These are phyloP conservation scores for Triticum aestivum DNA, from an alignment of 176 grass and related monocot genomes.

Conservation along the genomic window DNA sequence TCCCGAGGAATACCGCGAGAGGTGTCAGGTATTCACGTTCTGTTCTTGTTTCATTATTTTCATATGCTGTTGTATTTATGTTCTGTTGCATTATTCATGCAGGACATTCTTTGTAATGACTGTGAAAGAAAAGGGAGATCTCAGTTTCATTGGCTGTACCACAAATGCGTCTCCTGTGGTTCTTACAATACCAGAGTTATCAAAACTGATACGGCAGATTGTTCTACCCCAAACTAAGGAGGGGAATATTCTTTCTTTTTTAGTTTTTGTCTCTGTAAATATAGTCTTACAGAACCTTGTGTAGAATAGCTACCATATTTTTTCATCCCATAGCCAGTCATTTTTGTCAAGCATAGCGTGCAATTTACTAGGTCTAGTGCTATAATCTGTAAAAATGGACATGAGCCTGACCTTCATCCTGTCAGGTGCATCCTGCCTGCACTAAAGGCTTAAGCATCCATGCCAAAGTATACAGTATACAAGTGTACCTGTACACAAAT, in stretches of 20 bases:
- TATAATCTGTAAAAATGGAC: constrained; percentile 18
- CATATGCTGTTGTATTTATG: neutral
- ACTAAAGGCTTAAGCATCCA: neutral
- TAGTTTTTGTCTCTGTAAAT: constrained; percentile 49
- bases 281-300: constrained; percentile 28
- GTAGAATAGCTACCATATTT: constrained; percentile 40
- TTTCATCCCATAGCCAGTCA: constrained; percentile 36
- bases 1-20: constrained; percentile 85
- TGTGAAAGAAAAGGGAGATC: constrained; percentile 79
- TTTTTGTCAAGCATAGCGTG: constrained; percentile 39
- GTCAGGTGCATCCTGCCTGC: neutral
- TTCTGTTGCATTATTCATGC: constrained; percentile 1
- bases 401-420: neutral
- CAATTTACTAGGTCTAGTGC: constrained; percentile 18
- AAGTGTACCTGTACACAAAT: neutral
- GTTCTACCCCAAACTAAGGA: constrained; percentile 51
- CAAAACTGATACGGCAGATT: constrained; percentile 69
- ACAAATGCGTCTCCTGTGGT: constrained; percentile 82
- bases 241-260: constrained; percentile 28
- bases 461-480: neutral
- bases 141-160: constrained; percentile 97
- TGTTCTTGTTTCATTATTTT: constrained; percentile 24
- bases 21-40: constrained; percentile 76
- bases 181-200: constrained; percentile 99
- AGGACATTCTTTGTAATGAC: constrained; percentile 98